Evolutionary conservation across 805 yeast genomes (phyloP).

Genomic region (Candida yuanshanica): DNA sequence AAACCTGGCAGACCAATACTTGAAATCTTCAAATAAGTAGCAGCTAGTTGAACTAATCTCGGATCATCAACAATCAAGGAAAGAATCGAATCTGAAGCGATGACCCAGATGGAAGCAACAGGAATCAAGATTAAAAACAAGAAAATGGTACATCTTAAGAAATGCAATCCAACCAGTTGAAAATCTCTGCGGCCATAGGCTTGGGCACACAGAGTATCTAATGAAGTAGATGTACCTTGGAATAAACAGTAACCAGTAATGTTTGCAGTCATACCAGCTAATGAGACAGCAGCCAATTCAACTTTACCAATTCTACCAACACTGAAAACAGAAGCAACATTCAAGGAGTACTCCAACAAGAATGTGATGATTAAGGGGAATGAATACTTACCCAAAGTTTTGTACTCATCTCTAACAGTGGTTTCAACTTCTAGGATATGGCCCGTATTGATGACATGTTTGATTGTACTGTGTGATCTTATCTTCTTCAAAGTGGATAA

Average conservation of each 20-base stretch:
- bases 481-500: slow-evolving; percentile 22
- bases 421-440: slow-evolving; percentile 20
- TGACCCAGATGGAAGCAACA: slow-evolving; percentile 55
- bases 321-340: slow-evolving; percentile 72
- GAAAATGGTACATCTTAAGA: slow-evolving; percentile 60
- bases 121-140: slow-evolving; percentile 50
- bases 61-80: slow-evolving; percentile 37
- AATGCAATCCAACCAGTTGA: slow-evolving; percentile 61
- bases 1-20: slow-evolving; percentile 70
- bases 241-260: slow-evolving; percentile 70
- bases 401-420: slow-evolving; percentile 36
- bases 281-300: slow-evolving; percentile 70
- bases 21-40: slow-evolving; percentile 49
- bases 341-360: slow-evolving; percentile 62
- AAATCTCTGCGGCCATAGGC: slow-evolving; percentile 66
- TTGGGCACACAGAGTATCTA: slow-evolving; percentile 75
- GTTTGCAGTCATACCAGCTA: slow-evolving; percentile 74
- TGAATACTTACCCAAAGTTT: slow-evolving; percentile 38
- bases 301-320: slow-evolving; percentile 69
- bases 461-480: slow-evolving; percentile 21
- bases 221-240: slow-evolving; percentile 73
- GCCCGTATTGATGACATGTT: slow-evolving; percentile 22
- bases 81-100: slow-evolving; percentile 47
- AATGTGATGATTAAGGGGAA: slow-evolving; percentile 64
- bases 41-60: slow-evolving; percentile 46